These are phyloP conservation scores for Gynandropsis gynandra DNA, from an alignment of 345 rosid genomes.

Conservation along the genomic window DNA sequence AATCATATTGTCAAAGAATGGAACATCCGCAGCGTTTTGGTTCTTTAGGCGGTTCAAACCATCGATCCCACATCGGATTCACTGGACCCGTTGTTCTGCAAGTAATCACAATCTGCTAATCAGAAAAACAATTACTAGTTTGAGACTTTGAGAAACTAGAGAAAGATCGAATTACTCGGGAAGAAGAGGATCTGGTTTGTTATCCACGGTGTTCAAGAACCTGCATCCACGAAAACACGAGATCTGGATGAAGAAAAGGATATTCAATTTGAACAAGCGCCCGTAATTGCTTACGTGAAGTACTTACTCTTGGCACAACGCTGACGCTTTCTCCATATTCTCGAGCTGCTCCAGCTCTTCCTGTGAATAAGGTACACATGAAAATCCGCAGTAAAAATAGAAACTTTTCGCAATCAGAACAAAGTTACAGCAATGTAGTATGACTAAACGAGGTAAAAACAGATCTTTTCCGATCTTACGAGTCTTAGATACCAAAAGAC, in stretches of 20 bases:
- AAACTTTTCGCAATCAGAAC: no score
- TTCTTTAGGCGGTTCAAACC: conserved; percentile 74
- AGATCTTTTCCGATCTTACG: no score
- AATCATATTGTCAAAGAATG: conserved; percentile 39
- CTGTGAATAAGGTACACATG: conserved; percentile 29
- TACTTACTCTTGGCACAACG: conserved; percentile 68
- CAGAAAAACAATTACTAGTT: conserved; percentile 8
- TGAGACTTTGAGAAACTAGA: neutral
- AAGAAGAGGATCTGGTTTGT: conserved; percentile 65
- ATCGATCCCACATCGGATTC: conserved; percentile 72
- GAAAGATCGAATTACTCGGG: conserved; percentile 42
- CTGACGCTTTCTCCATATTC: conserved; percentile 59
- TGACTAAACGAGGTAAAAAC: no score
- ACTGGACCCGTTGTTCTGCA: conserved; percentile 66
- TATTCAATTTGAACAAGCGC: neutral
- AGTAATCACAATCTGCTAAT: conserved; percentile 15
- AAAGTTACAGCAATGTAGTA: no score
- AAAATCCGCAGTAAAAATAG: neutral
- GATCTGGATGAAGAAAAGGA: neutral
- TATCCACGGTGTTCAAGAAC: conserved; percentile 47
- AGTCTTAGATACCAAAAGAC: no score
- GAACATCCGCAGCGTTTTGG: conserved; percentile 62
- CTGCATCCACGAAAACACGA: conserved; percentile 29
- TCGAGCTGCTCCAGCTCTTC: conserved; percentile 76
- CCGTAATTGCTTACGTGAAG: neutral